Evolutionary conservation across 306 rosid species (phyloP).

Genomic region (Lathyrus aphaca): DNA sequence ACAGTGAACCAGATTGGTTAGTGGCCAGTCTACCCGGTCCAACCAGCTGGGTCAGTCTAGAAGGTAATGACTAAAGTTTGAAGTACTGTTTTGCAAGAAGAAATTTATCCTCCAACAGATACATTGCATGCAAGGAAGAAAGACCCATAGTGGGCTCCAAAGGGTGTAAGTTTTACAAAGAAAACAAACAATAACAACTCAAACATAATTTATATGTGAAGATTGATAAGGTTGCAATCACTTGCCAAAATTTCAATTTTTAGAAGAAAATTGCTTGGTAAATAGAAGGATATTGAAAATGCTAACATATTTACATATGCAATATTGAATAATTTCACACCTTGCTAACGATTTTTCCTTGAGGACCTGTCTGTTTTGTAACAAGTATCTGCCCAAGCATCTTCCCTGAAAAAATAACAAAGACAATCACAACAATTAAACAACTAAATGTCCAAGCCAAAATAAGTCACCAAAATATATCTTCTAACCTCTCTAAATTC

Average conservation of each 20-base stretch:
- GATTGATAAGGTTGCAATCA: constrained; percentile 16
- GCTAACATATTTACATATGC: constrained; percentile 25
- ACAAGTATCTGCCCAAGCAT: constrained; percentile 98
- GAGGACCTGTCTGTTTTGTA: constrained; percentile 95
- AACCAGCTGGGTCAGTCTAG: background rate
- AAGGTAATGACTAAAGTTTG: background rate
- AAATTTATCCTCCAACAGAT: constrained; percentile 11
- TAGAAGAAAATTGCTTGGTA: constrained; percentile 21
- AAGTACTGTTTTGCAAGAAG: constrained; percentile 10
- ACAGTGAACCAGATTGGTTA: constrained; percentile 11
- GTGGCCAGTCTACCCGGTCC: constrained; percentile 22
- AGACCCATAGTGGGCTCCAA: constrained; percentile 1
- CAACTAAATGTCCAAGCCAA: constrained; percentile 12
- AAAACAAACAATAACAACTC: constrained; percentile 24
- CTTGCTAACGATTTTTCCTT: constrained; percentile 96
- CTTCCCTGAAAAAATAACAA: constrained; percentile 63
- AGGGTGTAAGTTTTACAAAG: background rate
- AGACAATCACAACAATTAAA: background rate
- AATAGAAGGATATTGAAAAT: constrained; percentile 12
- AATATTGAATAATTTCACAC: constrained; percentile 48
- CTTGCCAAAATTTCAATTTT: constrained; percentile 18
- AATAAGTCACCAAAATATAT: background rate
- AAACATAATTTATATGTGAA: background rate
- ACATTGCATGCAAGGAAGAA: constrained; percentile 28
- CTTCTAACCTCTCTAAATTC: constrained; percentile 18